Base-by-base conservation (phyloP, 306 rosid species). In the Herpetospermum pedunculosum region DNA sequence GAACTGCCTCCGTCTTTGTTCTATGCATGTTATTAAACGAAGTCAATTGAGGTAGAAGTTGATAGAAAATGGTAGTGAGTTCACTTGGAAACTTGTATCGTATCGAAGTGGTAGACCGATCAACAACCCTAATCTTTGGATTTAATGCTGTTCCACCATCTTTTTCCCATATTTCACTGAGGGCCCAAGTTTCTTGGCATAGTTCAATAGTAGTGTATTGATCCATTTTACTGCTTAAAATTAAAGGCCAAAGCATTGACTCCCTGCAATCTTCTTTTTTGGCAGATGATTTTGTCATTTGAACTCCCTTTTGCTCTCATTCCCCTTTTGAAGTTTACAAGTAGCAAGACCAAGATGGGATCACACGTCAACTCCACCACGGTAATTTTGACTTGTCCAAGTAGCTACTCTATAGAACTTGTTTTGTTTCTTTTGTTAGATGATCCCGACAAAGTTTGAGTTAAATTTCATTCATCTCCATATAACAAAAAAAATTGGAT, bases 221-320 rank as follows among this genome's bases (percentile, higher is more conserved):
- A 37, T 40, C 32, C 9, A 11, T 19, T n/a, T n/a, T 63, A 1
- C 46, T 23, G 29, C 11, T 67, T 23, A 19, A 30, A 43, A 44
- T 54, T 18, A 41, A 19, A 1, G 38, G 26, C 23, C 32, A 41
- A 68, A 25, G 23, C 29, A 2, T 58, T 35, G 50, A 70, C 46
- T 32, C 18, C 43, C 15, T 43, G 41, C 21, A 30, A 32, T 57
- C 74, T 55, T 46, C 41, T 64, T 52, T 84, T 50, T 62, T 74
- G 75, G 71, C 87, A 94, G 99, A 91, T 94, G 99, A 94, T 94
- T 77, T 77, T 94, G 81, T 94, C 99, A 52, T 94, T 94, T 85
- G 97, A 88, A 82, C 96, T 94, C 65, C 97, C 99, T 60, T 94
- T 94, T 63, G 97, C 97, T 80, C 85, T 94, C 68, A 80, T 94